Conservation (phyloP, 129 eudicot species). For the Ambrosia artemisiifolia region DNA sequence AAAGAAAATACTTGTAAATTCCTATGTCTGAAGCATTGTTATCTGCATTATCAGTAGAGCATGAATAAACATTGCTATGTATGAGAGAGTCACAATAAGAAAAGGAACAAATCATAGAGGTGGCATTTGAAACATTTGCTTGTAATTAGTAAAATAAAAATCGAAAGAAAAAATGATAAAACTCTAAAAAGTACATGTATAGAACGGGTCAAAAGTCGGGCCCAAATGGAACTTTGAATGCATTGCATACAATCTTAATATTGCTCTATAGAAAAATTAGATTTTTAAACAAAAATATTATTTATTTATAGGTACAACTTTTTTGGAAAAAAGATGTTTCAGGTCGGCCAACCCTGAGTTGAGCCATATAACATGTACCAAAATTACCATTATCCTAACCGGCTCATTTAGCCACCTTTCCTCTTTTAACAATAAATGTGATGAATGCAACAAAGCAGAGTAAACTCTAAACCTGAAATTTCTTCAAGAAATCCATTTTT, state of each 20-base stretch:
- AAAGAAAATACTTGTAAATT: no score
- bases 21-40: conserved; percentile 34
- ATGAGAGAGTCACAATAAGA: background rate
- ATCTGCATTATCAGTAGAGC: conserved; percentile 31
- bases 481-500: conserved; percentile 46
- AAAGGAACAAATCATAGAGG: background rate
- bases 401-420: background rate
- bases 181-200: background rate
- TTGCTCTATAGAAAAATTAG: background rate
- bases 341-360: background rate
- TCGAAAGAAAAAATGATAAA: no score
- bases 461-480: conserved; percentile 41
- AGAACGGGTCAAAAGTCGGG: background rate
- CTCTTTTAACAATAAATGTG: background rate
- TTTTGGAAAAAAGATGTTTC: background rate
- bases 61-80: background rate
- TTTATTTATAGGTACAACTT: background rate
- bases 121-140: background rate
- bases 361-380: background rate
- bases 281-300: background rate
- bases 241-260: background rate
- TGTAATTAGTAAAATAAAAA: no score
- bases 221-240: background rate
- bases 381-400: background rate
- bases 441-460: conserved; percentile 5